Base-by-base conservation (phyloP, 306 rosid species). In the Ormosia emarginata region DNA sequence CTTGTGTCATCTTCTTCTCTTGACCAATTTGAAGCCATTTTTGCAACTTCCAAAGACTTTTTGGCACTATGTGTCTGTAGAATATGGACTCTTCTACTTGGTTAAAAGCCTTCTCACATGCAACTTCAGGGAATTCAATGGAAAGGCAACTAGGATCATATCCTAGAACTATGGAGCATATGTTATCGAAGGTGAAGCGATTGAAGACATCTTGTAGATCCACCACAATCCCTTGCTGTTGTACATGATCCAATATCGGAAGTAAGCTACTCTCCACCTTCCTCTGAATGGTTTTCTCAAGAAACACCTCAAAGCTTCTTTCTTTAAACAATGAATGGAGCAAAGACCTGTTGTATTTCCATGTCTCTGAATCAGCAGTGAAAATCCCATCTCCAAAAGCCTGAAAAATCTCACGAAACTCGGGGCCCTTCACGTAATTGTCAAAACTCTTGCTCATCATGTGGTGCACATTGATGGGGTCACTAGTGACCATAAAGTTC, bases 121-220 rank as follows among this genome's bases (percentile, higher is more conserved):
- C 80, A 47, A 90, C 82, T 12, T 78, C 18, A 0, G 93, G 85
- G 30, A 84, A 81, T 2, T 86, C 85, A 13, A 56, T 1, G 6
- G 88, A 75, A n/a, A 87, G 85, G 17, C 84, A 87, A 3, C 30
- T 53, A 8, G 90, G 84, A 56, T 87, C 89, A 7, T 66, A 59
- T 4, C 93, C 93, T 1, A 85, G 67, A 13, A 79, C 71, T 8
- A 77, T 30, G 8, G 53, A 78, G 44, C 88, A 87, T 32, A 79
- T 74, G 11, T 58, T 68, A 8, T 86, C 90, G 1, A 89, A 89
- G 0, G 89, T 37, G 55, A 87, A 83, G 0, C 90, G 52, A 1
- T 67, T 78, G 46, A 89, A 82, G 8, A 86, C 40, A 55, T 82
- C 88, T 82, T 89, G 85, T 15, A 88, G 57, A 78, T 88, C 88